Conservation (phyloP, 352 stramenopile genomes). For the Phytophthora rubi region DNA sequence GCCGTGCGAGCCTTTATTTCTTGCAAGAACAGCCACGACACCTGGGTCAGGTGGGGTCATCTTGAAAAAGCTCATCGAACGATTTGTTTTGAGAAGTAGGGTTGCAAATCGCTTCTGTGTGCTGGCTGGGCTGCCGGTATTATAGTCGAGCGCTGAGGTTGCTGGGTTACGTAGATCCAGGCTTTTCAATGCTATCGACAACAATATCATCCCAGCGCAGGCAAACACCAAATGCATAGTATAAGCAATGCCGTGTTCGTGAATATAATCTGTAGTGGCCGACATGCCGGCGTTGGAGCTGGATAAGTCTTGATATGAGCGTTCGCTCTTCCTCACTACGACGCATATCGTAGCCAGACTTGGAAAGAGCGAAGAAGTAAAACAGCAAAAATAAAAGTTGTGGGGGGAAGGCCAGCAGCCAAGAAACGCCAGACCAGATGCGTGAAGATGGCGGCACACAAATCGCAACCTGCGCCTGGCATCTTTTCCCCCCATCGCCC, state of each 20-base stretch:
- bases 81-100: not conserved
- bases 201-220: not conserved
- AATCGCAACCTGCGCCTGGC: not conserved
- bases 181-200: not conserved
- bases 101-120: conserved; percentile 22
- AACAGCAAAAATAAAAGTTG: conserved; percentile 43
- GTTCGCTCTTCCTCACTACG: conserved; percentile 18
- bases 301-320: conserved; percentile 23
- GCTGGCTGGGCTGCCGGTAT: not conserved
- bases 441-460: not conserved
- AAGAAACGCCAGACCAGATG: conserved; percentile 11
- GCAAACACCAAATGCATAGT: conserved; percentile 5
- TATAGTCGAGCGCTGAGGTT: not conserved
- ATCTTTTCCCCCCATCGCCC: conserved; percentile 13
- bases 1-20: too few species aligned
- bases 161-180: too few species aligned
- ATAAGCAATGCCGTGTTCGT: conserved; percentile 40
- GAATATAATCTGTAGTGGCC: conserved; percentile 32
- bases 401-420: conserved; percentile 19
- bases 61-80: not conserved
- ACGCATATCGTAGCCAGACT: conserved; percentile 14
- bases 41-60: too few species aligned
- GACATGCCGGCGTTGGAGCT: conserved; percentile 15
- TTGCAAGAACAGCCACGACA: too few species aligned
- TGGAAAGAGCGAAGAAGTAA: conserved; percentile 30